Base-by-base conservation (phyloP, 2,329 filamentous ascomycete genomes). In the Botrytis pseudocinerea region DNA sequence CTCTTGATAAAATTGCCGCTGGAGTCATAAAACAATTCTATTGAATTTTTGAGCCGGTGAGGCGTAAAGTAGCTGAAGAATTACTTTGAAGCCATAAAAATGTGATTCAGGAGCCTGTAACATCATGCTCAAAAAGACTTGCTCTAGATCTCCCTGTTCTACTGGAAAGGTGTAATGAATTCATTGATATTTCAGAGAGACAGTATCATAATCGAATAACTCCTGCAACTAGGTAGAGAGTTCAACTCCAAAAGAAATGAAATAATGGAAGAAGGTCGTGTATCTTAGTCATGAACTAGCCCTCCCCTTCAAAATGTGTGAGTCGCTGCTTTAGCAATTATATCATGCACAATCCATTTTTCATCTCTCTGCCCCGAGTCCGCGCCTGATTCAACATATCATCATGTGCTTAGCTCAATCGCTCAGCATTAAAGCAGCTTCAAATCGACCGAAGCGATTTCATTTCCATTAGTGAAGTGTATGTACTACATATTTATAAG, bases 321-420 rank as follows among this genome's bases (percentile, higher is more conserved):
- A 8, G 2, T 18, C 6, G n/a, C n/a, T 14, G n/a, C 51, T 57
- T 28, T 32, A 18, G 16, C 3, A 32, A 8, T 0, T 0, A 2
- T 18, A 28, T 46, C 12, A 28, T 1, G 5, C n/a, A 6, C 25
- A 28, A 2, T 28, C 48, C 48, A 44, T 16, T 8, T 44, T 44
- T 44, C 12, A 16, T 44, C 4, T 54, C 14, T 25, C 10, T 54
- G 32, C 32, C 2, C 4, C 32, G 32, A 32, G 32, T 32, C 0
- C 3, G 48, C 48, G 1, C 46, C 0, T 48, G 18, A 5, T 25
- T 25, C 46, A n/a, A 4, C 10, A 35, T 35, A 0, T 35, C 35
- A 35, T 35, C 35, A 35, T 4, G 35, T 35, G 35, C 35, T 35
- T 35, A n/a, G 12, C 10, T 51, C 4, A 1, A 5, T 2, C 4